These are phyloP conservation scores for Mortierella sp. DNA, from an alignment of 371 early-diverging fungal species.

Conservation along the genomic window DNA sequence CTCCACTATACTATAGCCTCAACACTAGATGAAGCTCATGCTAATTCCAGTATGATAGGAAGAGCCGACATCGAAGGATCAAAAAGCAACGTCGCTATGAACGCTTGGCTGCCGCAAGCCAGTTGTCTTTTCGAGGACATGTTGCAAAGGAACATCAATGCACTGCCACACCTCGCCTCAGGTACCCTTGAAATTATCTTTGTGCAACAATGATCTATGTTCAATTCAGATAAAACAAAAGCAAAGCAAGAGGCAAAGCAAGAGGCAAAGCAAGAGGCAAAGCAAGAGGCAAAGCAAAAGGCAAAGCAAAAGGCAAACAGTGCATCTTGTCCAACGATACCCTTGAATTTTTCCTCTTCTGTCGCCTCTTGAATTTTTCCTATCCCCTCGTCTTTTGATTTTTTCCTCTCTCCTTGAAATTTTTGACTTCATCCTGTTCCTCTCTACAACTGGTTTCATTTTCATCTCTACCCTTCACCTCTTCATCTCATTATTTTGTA, in stretches of 20 bases:
- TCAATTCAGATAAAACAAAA: slow-evolving; percentile 20
- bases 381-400: background rate
- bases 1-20: no score
- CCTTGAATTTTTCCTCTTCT: slow-evolving; percentile 26
- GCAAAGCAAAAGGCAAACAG: slow-evolving; percentile 17
- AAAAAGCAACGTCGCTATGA: no score
- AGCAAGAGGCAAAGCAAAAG: slow-evolving; percentile 10
- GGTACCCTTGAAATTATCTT: no score
- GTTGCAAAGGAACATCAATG: no score
- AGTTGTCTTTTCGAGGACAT: no score
- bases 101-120: no score
- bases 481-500: slow-evolving; percentile 28
- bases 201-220: slow-evolving; percentile 25
- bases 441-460: slow-evolving; percentile 24
- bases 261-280: slow-evolving; percentile 23
- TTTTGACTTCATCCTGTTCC: slow-evolving; percentile 30
- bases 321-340: slow-evolving; percentile 23
- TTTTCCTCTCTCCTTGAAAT: slow-evolving; percentile 15
- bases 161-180: no score
- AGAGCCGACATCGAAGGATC: no score
- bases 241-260: slow-evolving; percentile 25
- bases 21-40: no score
- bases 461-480: slow-evolving; percentile 9
- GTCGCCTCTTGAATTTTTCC: slow-evolving; percentile 11
- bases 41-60: no score